Conservation (phyloP, 1,284 basidiomycete species). For the Rhodotorula sp. region DNA sequence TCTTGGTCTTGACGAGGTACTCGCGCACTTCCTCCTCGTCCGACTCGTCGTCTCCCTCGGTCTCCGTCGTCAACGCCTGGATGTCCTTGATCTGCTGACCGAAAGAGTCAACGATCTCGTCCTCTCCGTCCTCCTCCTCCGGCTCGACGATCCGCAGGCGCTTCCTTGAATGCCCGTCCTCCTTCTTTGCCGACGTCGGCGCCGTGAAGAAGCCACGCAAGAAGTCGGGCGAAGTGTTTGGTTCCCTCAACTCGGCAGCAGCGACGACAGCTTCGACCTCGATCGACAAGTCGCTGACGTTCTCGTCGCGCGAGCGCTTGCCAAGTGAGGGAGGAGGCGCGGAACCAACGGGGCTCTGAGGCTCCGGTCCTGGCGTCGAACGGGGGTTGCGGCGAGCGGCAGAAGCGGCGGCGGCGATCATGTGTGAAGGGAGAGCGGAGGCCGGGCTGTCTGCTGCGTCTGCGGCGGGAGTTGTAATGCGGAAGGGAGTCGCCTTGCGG, state of each 20-base stretch:
- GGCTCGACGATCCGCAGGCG: conserved; percentile 2
- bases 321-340: conserved; percentile 4
- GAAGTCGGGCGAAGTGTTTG: not conserved
- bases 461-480: not conserved
- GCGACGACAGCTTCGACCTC: conserved; percentile 1
- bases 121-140: conserved; percentile 2
- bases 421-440: conserved; percentile 19
- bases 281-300: conserved; percentile 24
- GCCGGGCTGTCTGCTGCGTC: not conserved
- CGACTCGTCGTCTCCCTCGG: not conserved
- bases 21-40: conserved; percentile 4
- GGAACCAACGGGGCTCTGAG: conserved; percentile 1
- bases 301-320: conserved; percentile 19
- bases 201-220: not conserved
- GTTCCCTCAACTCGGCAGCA: not conserved
- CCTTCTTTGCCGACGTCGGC: not conserved
- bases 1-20: conserved; percentile 20
- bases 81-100: not conserved
- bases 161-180: conserved; percentile 14
- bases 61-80: not conserved
- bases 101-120: not conserved
- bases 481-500: conserved; percentile 13
- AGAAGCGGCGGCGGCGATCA: conserved; percentile 2
- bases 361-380: not conserved
- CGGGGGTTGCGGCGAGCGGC: conserved; percentile 7